A percentile compares a stretch with the other conserved stretches of the same genome.
These are phyloP conservation scores for Calonectria fujianensis DNA, from an alignment of 2,329 filamentous ascomycete species.

Conservation along the genomic window DNA sequence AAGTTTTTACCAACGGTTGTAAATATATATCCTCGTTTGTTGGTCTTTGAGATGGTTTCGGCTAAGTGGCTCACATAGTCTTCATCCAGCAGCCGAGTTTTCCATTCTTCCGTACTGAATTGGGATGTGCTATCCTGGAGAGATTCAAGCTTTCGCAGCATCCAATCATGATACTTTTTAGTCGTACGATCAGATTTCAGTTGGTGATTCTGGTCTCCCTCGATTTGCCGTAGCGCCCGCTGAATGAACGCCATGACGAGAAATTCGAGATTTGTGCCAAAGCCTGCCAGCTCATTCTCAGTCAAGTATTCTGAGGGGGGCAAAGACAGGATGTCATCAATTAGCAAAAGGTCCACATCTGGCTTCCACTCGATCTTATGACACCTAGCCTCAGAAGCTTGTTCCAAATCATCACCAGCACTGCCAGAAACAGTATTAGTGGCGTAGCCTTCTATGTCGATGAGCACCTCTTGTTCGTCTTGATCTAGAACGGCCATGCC, in stretches of 20 bases:
- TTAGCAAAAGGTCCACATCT: not conserved
- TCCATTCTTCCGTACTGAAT: not conserved
- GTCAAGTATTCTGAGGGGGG: no score
- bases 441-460: not conserved
- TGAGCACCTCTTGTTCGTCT: not conserved
- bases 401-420: not conserved
- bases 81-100: not conserved
- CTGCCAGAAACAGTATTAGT: not conserved
- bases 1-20: not conserved
- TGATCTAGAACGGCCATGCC: not conserved
- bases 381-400: not conserved
- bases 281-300: not conserved
- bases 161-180: not conserved
- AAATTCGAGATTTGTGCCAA: not conserved
- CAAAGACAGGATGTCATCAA: not conserved
- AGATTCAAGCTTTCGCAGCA: not conserved
- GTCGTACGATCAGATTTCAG: not conserved
- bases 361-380: constrained; percentile 16
- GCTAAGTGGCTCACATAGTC: not conserved
- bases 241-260: not conserved
- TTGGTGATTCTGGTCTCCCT: not conserved
- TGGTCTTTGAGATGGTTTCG: not conserved
- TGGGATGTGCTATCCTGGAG: not conserved
- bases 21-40: not conserved
- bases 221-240: not conserved